These are phyloP conservation scores for Leucaena leucocephala DNA, from an alignment of 306 rosid genomes.

Conservation along the genomic window DNA sequence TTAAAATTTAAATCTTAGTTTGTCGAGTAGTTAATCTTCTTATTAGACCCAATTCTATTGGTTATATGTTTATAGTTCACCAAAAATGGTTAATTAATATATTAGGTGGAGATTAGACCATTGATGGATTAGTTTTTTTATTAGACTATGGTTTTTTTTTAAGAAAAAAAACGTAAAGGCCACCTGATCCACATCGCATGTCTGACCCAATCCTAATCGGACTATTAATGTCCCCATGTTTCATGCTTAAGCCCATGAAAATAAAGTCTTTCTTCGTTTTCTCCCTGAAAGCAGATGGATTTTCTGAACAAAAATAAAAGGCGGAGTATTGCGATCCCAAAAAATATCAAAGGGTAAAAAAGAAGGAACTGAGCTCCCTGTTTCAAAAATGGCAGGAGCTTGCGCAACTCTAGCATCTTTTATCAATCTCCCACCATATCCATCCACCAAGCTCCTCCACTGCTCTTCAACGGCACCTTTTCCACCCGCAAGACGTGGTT, in stretches of 20 bases:
- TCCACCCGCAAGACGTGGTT: constrained; percentile 14
- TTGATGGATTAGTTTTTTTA: too few species aligned
- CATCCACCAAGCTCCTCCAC: constrained; percentile 38
- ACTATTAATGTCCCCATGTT: background rate
- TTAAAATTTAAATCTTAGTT: too few species aligned
- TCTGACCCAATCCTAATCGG: background rate
- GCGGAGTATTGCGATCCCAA: background rate
- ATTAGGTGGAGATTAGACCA: too few species aligned
- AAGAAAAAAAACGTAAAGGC: too few species aligned
- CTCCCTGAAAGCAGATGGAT: too few species aligned
- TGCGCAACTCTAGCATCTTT: constrained; percentile 30
- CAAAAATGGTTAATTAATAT: too few species aligned
- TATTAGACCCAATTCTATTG: too few species aligned
- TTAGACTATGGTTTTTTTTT: too few species aligned
- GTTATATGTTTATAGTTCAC: too few species aligned
- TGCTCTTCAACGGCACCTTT: constrained; percentile 27
- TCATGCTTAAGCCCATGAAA: background rate
- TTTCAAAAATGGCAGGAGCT: constrained; percentile 53
- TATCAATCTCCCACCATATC: constrained; percentile 31
- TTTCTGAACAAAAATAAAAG: too few species aligned
- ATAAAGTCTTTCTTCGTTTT: background rate
- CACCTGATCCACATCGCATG: too few species aligned
- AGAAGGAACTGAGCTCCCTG: background rate
- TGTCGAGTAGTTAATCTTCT: too few species aligned
- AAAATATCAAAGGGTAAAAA: background rate